phyloP scores from a whole-genome alignment of 2,329 filamentous ascomycete species.

The Exophiala oligosperma region DNA sequence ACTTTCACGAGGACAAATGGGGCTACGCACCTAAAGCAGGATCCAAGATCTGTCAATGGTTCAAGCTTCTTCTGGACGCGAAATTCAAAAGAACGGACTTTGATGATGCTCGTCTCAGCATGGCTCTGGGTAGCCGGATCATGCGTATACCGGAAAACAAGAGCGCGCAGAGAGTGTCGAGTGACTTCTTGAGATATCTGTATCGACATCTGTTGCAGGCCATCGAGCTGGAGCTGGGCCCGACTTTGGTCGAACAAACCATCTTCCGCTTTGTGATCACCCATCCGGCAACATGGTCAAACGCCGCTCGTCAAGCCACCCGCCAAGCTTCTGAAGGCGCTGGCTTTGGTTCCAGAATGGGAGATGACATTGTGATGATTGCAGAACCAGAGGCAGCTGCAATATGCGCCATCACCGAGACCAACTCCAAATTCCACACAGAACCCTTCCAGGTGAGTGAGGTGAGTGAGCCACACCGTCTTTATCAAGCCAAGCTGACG shows the following conservation, averaged over 20 bases:
- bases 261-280: constrained; percentile 24
- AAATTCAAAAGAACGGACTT: constrained; percentile 20
- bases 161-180: constrained; percentile 26
- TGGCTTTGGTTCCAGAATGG: constrained; percentile 17
- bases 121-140: constrained; percentile 14
- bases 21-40: constrained; percentile 31
- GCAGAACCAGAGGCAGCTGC: constrained; percentile 31
- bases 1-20: constrained; percentile 22
- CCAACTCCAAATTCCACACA: not conserved
- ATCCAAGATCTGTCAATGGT: constrained; percentile 33
- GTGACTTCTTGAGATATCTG: constrained; percentile 29
- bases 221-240: not conserved
- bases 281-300: constrained; percentile 24
- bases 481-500: not conserved
- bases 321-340: constrained; percentile 16
- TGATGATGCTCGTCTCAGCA: constrained; percentile 25
- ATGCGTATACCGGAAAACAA: constrained; percentile 27
- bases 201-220: constrained; percentile 26
- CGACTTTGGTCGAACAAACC: constrained; percentile 21
- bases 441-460: not conserved
- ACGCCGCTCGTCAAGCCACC: constrained; percentile 15
- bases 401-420: constrained; percentile 18
- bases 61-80: constrained; percentile 33
- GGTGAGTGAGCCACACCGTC: not conserved
- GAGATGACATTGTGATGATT: constrained; percentile 19